Evolutionary conservation across 1,284 basidiomycete species (phyloP).

Genomic region (Chiua sp.): DNA sequence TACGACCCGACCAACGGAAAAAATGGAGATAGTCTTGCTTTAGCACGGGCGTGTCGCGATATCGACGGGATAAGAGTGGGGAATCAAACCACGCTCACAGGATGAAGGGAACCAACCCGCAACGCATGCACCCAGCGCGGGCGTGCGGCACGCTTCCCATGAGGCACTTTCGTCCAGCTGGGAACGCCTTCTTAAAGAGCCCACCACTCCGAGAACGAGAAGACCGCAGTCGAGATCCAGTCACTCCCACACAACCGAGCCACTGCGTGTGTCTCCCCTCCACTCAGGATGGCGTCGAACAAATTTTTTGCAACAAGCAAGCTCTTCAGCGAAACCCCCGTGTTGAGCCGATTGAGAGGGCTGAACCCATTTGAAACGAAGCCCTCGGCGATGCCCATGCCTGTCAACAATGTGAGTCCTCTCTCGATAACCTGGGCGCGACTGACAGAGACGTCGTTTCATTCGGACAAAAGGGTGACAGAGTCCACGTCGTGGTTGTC

Average conservation of each 20-base stretch:
- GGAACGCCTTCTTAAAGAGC: constrained; percentile 26
- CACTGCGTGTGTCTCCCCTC: constrained; percentile 14
- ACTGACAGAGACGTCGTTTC: not conserved
- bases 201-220: constrained; percentile 19
- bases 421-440: not conserved
- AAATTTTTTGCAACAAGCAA: constrained; percentile 26
- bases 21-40: constrained; percentile 4
- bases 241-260: constrained; percentile 14
- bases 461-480: constrained; percentile 27
- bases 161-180: constrained; percentile 27
- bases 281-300: constrained; percentile 28
- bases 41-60: constrained; percentile 6
- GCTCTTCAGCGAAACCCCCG: constrained; percentile 30
- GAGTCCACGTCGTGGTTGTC: constrained; percentile 36
- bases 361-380: constrained; percentile 33
- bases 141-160: constrained; percentile 34
- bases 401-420: constrained; percentile 34
- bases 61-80: constrained; percentile 21
- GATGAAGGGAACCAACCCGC: constrained; percentile 10
- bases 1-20: constrained; percentile 2
- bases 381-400: constrained; percentile 30
- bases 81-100: constrained; percentile 13
- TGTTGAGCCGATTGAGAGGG: constrained; percentile 30
- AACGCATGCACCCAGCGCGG: constrained; percentile 27
- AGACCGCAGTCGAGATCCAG: constrained; percentile 28